Percentiles rank a stretch among this genome's conserved stretches.
phyloP scores from a whole-genome alignment of 2,329 filamentous ascomycete genomes.

The Calonectria leucothoes region DNA sequence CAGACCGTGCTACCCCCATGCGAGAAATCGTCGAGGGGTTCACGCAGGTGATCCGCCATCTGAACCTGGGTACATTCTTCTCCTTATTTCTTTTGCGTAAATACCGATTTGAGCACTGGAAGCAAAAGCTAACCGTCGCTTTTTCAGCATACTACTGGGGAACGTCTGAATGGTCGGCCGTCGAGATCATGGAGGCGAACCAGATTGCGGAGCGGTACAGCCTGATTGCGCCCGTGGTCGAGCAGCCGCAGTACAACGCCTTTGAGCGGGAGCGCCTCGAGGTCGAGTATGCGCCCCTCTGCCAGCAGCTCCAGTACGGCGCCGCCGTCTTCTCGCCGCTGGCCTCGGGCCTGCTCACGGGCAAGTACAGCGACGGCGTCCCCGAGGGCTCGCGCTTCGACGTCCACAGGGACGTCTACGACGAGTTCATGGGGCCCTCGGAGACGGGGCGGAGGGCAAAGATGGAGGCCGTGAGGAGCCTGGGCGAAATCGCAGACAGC shows the following conservation, averaged over 20 bases:
- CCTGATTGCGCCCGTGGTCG: constrained; percentile 72
- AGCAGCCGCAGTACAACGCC: constrained; percentile 77
- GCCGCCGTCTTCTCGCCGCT: constrained; percentile 72
- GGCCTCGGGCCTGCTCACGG: constrained; percentile 67
- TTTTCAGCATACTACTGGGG: constrained; percentile 55
- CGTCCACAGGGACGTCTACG: constrained; percentile 39
- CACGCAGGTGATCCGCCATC: constrained; percentile 41
- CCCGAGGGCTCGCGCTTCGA: constrained; percentile 69
- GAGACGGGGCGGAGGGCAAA: constrained; percentile 37
- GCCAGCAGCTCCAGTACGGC: constrained; percentile 67
- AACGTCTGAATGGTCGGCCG: constrained; percentile 75
- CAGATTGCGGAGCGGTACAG: constrained; percentile 66
- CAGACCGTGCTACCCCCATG: constrained; percentile 40
- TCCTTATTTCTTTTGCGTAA: neutral
- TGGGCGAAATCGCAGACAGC: constrained; percentile 38
- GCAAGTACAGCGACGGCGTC: constrained; percentile 72
- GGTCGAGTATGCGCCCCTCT: constrained; percentile 70
- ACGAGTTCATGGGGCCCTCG: constrained; percentile 24
- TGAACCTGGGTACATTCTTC: constrained; percentile 29
- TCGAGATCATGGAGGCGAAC: constrained; percentile 71
- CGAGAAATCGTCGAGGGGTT: constrained; percentile 43
- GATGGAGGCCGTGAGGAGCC: constrained; percentile 42
- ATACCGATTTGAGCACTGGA: too few species aligned
- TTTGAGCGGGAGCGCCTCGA: constrained; percentile 71
- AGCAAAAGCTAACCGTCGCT: neutral